Percentiles rank a stretch among this genome's conserved stretches.
phyloP scores from a whole-genome alignment of 108 stramenopile species.

The Mayamaea pseudoterrestris region DNA sequence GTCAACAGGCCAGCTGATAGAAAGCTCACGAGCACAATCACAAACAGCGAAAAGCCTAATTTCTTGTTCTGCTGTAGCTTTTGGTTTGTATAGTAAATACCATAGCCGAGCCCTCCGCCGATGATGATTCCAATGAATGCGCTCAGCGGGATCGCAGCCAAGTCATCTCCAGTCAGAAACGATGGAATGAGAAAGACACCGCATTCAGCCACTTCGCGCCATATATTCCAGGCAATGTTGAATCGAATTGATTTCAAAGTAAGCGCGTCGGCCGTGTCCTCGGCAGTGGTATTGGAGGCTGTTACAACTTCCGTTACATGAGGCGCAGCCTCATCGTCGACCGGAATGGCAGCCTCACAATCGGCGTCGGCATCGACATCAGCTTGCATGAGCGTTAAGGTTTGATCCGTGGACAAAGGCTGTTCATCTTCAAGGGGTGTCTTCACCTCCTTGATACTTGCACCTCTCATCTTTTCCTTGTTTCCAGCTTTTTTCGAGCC shows the following conservation, averaged over 20 bases:
- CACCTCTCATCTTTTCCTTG: neutral
- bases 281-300: too few species aligned
- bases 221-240: constrained; percentile 83
- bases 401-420: too few species aligned
- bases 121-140: constrained; percentile 49
- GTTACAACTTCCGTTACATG: too few species aligned
- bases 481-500: constrained; percentile 6
- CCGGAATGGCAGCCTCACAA: constrained; percentile 17
- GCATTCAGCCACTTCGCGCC: constrained; percentile 74
- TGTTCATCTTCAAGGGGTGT: too few species aligned
- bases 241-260: constrained; percentile 55
- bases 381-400: constrained; percentile 2
- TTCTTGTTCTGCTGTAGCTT: constrained; percentile 30
- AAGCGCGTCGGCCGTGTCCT: constrained; percentile 26
- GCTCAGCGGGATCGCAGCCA: constrained; percentile 52
- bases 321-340: constrained; percentile 2
- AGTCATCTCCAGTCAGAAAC: constrained; percentile 47
- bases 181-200: constrained; percentile 77
- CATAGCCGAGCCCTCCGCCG: constrained; percentile 28
- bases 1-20: constrained; percentile 61
- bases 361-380: constrained; percentile 13
- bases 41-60: constrained; percentile 40
- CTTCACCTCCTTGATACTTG: too few species aligned
- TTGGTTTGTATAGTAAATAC: constrained; percentile 52
- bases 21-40: constrained; percentile 32